These are phyloP conservation scores for Glomus cerebriforme DNA, from an alignment of 192 early-diverging fungal genomes.

Conservation along the genomic window DNA sequence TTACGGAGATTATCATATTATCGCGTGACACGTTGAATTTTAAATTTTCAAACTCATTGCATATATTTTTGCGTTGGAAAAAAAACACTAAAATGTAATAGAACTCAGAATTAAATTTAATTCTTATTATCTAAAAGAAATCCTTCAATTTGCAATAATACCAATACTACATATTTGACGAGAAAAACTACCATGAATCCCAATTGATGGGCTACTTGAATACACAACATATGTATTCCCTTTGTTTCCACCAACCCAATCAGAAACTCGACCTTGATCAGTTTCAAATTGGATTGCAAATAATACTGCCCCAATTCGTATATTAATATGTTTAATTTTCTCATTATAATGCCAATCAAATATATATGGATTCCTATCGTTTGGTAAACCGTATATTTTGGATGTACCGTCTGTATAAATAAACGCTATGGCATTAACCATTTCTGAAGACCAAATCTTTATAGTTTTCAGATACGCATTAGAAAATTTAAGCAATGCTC, in stretches of 20 bases:
- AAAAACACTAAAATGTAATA: too few relatives aligned
- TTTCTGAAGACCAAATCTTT: slow-evolving; percentile 6
- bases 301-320: not conserved
- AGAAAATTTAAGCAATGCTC: not conserved
- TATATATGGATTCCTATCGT: not conserved
- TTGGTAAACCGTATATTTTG: not conserved
- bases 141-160: not conserved
- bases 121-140: not conserved
- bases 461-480: not conserved
- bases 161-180: slow-evolving; percentile 15
- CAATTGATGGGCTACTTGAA: not conserved
- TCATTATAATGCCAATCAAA: not conserved
- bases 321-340: not conserved
- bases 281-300: slow-evolving; percentile 21
- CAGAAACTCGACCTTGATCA: not conserved
- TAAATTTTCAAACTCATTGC: too few relatives aligned
- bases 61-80: too few relatives aligned
- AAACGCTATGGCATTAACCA: slow-evolving; percentile 14
- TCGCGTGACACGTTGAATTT: too few relatives aligned
- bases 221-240: not conserved
- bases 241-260: not conserved
- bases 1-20: too few relatives aligned
- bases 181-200: slow-evolving; percentile 25
- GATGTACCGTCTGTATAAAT: not conserved
- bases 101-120: not conserved